phyloP scores from a whole-genome alignment of 495 filamentous ascomycete genomes.

The Podospora conica region DNA sequence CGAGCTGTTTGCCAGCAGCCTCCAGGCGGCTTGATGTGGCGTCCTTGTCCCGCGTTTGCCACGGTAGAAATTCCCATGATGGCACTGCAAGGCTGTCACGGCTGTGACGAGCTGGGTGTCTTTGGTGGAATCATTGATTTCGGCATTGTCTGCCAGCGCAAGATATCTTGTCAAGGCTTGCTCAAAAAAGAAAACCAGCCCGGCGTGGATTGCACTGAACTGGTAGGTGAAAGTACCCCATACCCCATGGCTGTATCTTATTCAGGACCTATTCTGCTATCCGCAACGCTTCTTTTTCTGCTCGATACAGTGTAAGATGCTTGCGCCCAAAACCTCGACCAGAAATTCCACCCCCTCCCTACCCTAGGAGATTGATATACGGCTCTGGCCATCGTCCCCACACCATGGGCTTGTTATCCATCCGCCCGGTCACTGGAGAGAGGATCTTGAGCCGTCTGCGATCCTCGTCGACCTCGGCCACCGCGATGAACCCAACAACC shows the following conservation, averaged over 20 bases:
- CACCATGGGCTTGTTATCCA: conserved; percentile 72
- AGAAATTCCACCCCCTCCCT: not conserved
- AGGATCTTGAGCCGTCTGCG: conserved; percentile 75
- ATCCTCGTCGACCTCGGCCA: conserved; percentile 81
- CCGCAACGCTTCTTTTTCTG: not conserved
- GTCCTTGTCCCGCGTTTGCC: not conserved
- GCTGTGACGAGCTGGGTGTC: not conserved
- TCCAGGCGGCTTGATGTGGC: not conserved
- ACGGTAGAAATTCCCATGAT: not conserved
- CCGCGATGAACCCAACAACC: conserved; percentile 87
- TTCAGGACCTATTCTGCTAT: not conserved
- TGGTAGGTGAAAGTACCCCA: too few species aligned
- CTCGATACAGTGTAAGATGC: not conserved
- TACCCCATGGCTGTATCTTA: not conserved
- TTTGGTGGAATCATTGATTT: not conserved
- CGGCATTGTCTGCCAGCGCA: not conserved
- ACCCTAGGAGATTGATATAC: conserved; percentile 44
- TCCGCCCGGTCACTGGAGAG: conserved; percentile 69
- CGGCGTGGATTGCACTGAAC: not conserved
- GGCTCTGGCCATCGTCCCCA: conserved; percentile 53
- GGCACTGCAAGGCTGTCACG: not conserved
- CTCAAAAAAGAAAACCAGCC: not conserved
- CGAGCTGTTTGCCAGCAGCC: not conserved
- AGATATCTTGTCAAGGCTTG: not conserved
- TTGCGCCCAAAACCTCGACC: not conserved